Evolutionary conservation across 768 basidiomycete species (phyloP).

Genomic region (Amanita phalloides): DNA sequence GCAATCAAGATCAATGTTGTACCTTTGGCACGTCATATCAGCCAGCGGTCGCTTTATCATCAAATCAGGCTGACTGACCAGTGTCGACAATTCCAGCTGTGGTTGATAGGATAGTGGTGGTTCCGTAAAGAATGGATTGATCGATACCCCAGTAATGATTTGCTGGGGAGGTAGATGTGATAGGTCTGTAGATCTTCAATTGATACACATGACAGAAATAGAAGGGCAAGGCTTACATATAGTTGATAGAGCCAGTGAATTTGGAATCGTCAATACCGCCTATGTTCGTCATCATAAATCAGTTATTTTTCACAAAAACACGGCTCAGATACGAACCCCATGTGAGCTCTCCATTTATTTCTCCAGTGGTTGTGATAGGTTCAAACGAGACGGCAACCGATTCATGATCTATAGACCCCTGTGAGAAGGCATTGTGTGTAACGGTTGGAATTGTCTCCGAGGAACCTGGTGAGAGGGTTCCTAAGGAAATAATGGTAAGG

Average conservation of each 20-base stretch:
- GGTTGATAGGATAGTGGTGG: slow-evolving; percentile 28
- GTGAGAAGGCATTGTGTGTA: slow-evolving; percentile 37
- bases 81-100: slow-evolving; percentile 55
- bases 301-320: slow-evolving; percentile 11
- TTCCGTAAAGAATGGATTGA: slow-evolving; percentile 43
- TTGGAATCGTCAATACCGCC: slow-evolving; percentile 35
- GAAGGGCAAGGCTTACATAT: slow-evolving; percentile 20
- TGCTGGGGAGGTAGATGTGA: slow-evolving; percentile 37
- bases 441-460: slow-evolving; percentile 37
- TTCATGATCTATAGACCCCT: slow-evolving; percentile 25
- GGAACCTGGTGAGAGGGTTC: slow-evolving; percentile 22
- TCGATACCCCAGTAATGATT: slow-evolving; percentile 50
- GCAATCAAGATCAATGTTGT: slow-evolving; percentile 44
- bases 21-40: slow-evolving; percentile 13
- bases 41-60: too few species aligned
- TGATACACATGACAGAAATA: background rate
- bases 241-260: slow-evolving; percentile 31
- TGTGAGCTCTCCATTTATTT: slow-evolving; percentile 39
- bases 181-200: slow-evolving; percentile 19
- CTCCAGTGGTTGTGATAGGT: slow-evolving; percentile 25
- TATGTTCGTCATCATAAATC: slow-evolving; percentile 8
- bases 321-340: slow-evolving; percentile 27
- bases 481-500: slow-evolving; percentile 8
- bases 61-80: slow-evolving; percentile 15
- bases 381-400: slow-evolving; percentile 41